Percentiles rank a stretch among this genome's conserved stretches.
phyloP scores from a whole-genome alignment of 2,329 filamentous ascomycete species.

The Phaeosphaeriaceae sp. region DNA sequence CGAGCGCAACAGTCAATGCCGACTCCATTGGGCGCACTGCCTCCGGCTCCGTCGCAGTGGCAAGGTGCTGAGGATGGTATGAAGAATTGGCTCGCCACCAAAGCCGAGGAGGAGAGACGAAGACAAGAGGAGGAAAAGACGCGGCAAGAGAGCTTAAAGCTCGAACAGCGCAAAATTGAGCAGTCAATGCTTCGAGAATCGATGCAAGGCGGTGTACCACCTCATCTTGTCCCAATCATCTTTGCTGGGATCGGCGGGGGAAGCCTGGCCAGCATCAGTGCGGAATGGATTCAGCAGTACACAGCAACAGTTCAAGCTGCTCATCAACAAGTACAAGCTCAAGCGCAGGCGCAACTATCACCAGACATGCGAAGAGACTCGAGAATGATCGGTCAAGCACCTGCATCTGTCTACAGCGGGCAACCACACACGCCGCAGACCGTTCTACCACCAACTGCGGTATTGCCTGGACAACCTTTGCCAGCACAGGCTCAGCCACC shows the following conservation, averaged over 20 bases:
- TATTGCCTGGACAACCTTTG: constrained; percentile 48
- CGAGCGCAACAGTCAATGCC: constrained; percentile 46
- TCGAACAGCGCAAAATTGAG: constrained; percentile 61
- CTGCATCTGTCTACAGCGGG: constrained; percentile 38
- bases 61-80: constrained; percentile 60
- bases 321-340: constrained; percentile 53
- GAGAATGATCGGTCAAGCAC: constrained; percentile 50
- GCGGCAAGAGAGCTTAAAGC: constrained; percentile 56
- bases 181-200: constrained; percentile 61
- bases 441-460: constrained; percentile 40
- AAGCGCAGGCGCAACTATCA: constrained; percentile 49
- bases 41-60: constrained; percentile 56
- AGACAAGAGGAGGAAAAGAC: constrained; percentile 63
- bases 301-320: constrained; percentile 53
- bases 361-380: constrained; percentile 53
- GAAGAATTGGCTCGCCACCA: constrained; percentile 59
- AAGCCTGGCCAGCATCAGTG: constrained; percentile 55
- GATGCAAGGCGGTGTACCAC: constrained; percentile 59
- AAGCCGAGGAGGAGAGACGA: constrained; percentile 61
- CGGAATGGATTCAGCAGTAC: constrained; percentile 61
- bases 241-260: constrained; percentile 61
- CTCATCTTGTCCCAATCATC: constrained; percentile 60
- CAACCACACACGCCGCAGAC: constrained; percentile 41
- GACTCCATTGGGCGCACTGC: constrained; percentile 50
- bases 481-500: constrained; percentile 48